Percentiles rank a stretch among this genome's conserved stretches.
These are phyloP conservation scores for Fragilariopsis cylindrus DNA, from an alignment of 108 stramenopile species.

Conservation along the genomic window DNA sequence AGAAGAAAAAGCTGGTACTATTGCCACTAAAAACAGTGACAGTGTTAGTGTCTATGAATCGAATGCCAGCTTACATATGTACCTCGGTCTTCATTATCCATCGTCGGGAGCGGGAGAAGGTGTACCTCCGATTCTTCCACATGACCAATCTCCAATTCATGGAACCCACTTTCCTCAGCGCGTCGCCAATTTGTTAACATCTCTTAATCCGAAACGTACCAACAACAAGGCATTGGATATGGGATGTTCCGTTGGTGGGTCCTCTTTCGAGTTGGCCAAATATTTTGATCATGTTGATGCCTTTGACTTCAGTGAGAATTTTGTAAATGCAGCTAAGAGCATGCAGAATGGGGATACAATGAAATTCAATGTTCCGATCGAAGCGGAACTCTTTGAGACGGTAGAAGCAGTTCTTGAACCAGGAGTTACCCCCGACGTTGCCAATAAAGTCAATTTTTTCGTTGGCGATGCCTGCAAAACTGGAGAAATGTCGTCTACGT, in stretches of 20 bases:
- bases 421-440: constrained; percentile 50
- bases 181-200: constrained; percentile 51
- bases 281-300: constrained; percentile 88
- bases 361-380: constrained; percentile 74
- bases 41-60: constrained; percentile 76
- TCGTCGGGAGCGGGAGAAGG: constrained; percentile 52
- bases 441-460: constrained; percentile 74
- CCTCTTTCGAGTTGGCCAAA: constrained; percentile 85
- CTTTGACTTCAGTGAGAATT: constrained; percentile 84
- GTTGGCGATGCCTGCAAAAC: constrained; percentile 89
- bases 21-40: not conserved
- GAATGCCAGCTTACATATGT: constrained; percentile 67
- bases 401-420: constrained; percentile 61
- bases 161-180: constrained; percentile 75
- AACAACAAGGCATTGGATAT: constrained; percentile 78
- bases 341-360: constrained; percentile 60
- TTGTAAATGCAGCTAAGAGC: constrained; percentile 83
- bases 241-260: constrained; percentile 93
- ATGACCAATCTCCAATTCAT: constrained; percentile 58
- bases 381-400: constrained; percentile 74
- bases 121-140: constrained; percentile 59
- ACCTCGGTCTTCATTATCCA: constrained; percentile 82
- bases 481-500: constrained; percentile 61
- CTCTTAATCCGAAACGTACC: constrained; percentile 50
- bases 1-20: not conserved